These are phyloP conservation scores for Waltiozyma sp. DNA, from an alignment of 1,139 yeast species.

Conservation along the genomic window DNA sequence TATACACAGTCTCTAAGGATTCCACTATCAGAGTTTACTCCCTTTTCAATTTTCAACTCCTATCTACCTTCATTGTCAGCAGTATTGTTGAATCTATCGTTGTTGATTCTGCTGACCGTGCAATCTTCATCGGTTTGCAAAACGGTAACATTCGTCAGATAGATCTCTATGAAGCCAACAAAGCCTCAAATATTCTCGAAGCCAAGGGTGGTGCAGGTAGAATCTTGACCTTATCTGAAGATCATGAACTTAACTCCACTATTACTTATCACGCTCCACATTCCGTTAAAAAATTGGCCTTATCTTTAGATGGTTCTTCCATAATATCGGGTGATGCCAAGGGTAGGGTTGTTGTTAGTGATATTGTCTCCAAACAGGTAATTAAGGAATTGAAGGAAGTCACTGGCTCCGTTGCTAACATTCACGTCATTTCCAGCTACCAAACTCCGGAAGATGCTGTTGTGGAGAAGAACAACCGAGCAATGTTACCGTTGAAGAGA, in stretches of 20 bases:
- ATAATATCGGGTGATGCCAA: constrained; percentile 61
- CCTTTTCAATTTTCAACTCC: constrained; percentile 27
- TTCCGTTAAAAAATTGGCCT: constrained; percentile 38
- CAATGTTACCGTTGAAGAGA: constrained; percentile 49
- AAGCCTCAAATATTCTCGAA: constrained; percentile 34
- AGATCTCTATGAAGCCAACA: constrained; percentile 41
- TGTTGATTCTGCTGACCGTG: constrained; percentile 76
- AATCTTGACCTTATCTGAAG: constrained; percentile 40
- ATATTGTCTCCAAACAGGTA: constrained; percentile 69
- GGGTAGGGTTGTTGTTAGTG: constrained; percentile 64
- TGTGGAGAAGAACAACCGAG: constrained; percentile 15
- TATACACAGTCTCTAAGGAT: constrained; percentile 67
- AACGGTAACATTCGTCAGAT: constrained; percentile 54
- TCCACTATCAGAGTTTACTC: constrained; percentile 63
- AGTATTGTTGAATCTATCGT: constrained; percentile 46
- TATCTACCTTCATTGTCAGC: constrained; percentile 65
- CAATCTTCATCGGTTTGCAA: constrained; percentile 56
- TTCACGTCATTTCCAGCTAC: constrained; percentile 20
- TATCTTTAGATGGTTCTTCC: constrained; percentile 69
- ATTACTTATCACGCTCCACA: constrained; percentile 46
- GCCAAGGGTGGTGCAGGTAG: constrained; percentile 46
- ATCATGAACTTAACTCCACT: constrained; percentile 38
- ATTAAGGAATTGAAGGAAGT: constrained; percentile 52
- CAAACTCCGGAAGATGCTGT: constrained; percentile 5
- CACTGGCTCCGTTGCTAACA: constrained; percentile 26